Evolutionary conservation across 2,329 filamentous ascomycete species (phyloP).

Genomic region (Aspergillus sp.): DNA sequence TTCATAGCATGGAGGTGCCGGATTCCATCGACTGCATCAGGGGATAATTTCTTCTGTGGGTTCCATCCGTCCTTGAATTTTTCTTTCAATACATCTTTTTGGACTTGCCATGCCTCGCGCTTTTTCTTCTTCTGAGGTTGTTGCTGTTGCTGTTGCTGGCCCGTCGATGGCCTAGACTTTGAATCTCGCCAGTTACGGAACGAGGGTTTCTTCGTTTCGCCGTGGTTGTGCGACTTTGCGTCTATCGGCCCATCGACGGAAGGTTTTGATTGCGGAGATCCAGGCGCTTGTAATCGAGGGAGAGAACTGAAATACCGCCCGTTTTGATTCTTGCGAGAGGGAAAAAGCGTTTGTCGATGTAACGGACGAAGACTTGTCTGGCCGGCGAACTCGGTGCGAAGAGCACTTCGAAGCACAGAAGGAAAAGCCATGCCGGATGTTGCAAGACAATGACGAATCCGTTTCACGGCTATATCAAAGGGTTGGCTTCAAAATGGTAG

Average conservation of each 20-base stretch:
- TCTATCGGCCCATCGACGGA: background rate
- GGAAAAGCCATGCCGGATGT: slow-evolving; percentile 21
- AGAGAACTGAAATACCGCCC: background rate
- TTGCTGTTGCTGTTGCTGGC: background rate
- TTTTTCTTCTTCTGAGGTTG: slow-evolving; percentile 16
- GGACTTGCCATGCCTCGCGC: slow-evolving; percentile 58
- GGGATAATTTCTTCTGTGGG: slow-evolving; percentile 78
- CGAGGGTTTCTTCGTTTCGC: too few relatives aligned
- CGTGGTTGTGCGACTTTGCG: background rate
- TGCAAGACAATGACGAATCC: slow-evolving; percentile 15
- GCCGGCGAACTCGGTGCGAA: slow-evolving; percentile 14
- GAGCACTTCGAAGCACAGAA: slow-evolving; percentile 16
- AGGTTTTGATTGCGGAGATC: background rate
- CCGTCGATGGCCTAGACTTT: background rate
- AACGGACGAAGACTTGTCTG: background rate
- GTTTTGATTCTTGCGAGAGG: background rate
- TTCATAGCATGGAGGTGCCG: slow-evolving; percentile 70
- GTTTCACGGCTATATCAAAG: slow-evolving; percentile 1
- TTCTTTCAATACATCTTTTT: slow-evolving; percentile 64
- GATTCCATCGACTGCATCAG: slow-evolving; percentile 85
- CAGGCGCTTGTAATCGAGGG: background rate
- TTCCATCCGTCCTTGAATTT: slow-evolving; percentile 77
- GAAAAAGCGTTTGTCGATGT: background rate
- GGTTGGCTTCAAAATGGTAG: background rate
- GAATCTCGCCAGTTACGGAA: background rate